Base-by-base conservation (phyloP, 768 basidiomycete genomes). In the Lactarius evosmus region DNA sequence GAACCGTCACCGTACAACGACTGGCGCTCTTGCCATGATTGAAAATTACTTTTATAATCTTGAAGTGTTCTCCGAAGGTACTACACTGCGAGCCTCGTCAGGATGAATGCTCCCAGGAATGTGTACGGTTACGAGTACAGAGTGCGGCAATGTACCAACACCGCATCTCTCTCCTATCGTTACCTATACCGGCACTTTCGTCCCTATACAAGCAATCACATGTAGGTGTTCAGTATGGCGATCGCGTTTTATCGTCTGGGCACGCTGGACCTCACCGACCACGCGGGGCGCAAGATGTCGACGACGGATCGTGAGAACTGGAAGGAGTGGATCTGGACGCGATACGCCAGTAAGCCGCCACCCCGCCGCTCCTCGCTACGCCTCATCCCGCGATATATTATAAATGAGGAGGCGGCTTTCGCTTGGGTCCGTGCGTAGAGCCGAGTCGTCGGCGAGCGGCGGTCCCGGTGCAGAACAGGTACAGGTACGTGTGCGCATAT, bases 171-270 rank as follows among this genome's bases (percentile, higher is more conserved):
- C n/a, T 14, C 36, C 36, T 38, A 38, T 38, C 36, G 7, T 34
- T 22, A n/a, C n/a, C n/a, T n/a, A n/a, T n/a, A n/a, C n/a, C n/a
- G n/a, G n/a, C n/a, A n/a, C n/a, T n/a, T n/a, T n/a, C n/a, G n/a
- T n/a, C n/a, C n/a, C n/a, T 38, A 97, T 95, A 70, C 78, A 95
- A 70, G 91, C 91, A 3, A 72, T 97, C 55, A 86, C 81, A 17
- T 98, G 93, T 78, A 98, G 98, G 73, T 93, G 90, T 69, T 76
- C 46, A 97, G 95, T 70, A 78, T 96, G 71, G 92, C 91, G 4
- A 72, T 97, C 55, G 86, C 81, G 19, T 98, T 94, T 78, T 99
- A 98, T 73, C 93, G 90, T 69, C 77, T 98, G 22, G 89, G 93
- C 0, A 81, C 85, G 0, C 77, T 99, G 38, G 95, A 98, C 70